Evolutionary conservation across 331 rosid species (phyloP), one percentile per base, ranked within the genome.

Genomic region (Malus hybrid): DNA sequence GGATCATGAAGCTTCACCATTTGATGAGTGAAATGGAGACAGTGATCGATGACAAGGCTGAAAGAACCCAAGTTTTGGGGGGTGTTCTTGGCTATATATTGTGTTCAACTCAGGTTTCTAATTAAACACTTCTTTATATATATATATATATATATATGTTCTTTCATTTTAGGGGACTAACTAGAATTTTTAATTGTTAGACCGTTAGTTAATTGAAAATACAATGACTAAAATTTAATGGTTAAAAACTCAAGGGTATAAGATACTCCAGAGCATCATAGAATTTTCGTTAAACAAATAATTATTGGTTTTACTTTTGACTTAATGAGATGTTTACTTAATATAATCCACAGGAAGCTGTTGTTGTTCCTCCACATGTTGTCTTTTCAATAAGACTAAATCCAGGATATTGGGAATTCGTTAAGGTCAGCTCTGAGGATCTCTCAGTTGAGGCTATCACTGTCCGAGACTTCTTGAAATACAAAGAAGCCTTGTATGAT

Each of bases 351-450:
- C 81, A 93, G 98, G 98, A 89, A 84, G 98, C 98, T 18, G 82
- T 87, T 55, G 96, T 84, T 10, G n/a, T 74, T 69, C 96, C 98
- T 75, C 98, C 98, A 48, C 66, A 84, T 87, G 86, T 93, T 73
- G 91, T 91, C 22, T 93, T 93, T 81, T 87, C 90, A 48, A 55
- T 93, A 62, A 87, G 98, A 86, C 91, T 89, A 68, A 84, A 78
- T 78, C 98, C 98, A 33, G 98, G 98, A 52, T 79, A 84, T 50
- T 93, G 97, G 97, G 98, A 93, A 80, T 88, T 64, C 76, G 92
- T 80, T 20, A 79, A 86, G 77, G 97, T 93, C 22, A 82, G 72
- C 65, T 75, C 92, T 66, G 86, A 88, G 26, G 92, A 93, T 75
- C 93, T 93, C 48, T 82, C 92, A 44, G 92, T 87, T 71, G 86